These are phyloP conservation scores for Rhizopus delemar DNA, from an alignment of 371 early-diverging fungal genomes.

Conservation along the genomic window DNA sequence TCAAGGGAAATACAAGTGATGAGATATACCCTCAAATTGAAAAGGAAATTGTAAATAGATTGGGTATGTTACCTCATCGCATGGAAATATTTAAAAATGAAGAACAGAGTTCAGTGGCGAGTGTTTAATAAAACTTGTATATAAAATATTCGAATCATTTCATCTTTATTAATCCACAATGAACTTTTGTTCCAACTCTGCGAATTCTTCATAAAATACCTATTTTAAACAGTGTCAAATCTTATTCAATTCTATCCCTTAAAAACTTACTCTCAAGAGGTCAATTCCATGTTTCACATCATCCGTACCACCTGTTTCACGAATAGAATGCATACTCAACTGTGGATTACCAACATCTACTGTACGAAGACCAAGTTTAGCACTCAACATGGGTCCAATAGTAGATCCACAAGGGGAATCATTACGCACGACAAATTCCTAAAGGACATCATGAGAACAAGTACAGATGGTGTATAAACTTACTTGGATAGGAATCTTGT, in stretches of 20 bases:
- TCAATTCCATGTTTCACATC: constrained; percentile 85
- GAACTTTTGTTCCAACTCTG: constrained; percentile 54
- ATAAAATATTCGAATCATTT: neutral
- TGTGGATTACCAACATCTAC: constrained; percentile 96
- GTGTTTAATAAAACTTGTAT: neutral
- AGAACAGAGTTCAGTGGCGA: constrained; percentile 1
- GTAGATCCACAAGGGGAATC: constrained; percentile 94
- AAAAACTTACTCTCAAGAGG: constrained; percentile 67
- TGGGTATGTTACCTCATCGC: constrained; percentile 41
- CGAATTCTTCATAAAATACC: constrained; percentile 67
- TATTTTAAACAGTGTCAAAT: constrained; percentile 12
- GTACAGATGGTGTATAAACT: neutral
- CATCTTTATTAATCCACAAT: constrained; percentile 52
- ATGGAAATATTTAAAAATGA: constrained; percentile 1
- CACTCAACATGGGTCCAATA: constrained; percentile 95
- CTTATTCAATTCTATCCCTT: neutral
- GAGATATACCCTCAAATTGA: constrained; percentile 87
- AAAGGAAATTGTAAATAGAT: constrained; percentile 48
- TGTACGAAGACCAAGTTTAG: constrained; percentile 93
- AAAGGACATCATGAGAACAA: neutral
- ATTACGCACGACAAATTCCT: constrained; percentile 93
- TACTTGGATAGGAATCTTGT: constrained; percentile 80
- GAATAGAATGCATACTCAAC: constrained; percentile 95
- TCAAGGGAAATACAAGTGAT: constrained; percentile 81
- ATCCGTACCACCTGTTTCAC: constrained; percentile 90